Base-by-base conservation (phyloP, 257 asterid species). In the Paraleonurus japonicus region DNA sequence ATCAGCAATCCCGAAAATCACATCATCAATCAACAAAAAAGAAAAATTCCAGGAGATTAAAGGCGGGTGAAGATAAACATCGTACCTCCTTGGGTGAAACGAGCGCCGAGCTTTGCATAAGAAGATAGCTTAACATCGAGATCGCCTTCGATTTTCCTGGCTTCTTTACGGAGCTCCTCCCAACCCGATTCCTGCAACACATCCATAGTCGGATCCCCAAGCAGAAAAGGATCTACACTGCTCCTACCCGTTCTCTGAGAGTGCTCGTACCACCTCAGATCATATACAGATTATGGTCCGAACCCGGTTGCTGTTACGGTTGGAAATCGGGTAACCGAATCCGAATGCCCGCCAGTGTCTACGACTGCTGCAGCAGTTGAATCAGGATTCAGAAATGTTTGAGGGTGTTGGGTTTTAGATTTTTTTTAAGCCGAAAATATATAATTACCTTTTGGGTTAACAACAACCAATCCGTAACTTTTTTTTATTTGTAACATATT, bases 91-190 rank as follows among this genome's bases (percentile, higher is more conserved):
- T 89, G 97, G 51, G 89, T 85, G 90, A 94, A 79, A 61, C 96
- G 87, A 68, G 97, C 84, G 51, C 97, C 97, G 73, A 94, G 96
- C 78, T 94, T 94, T 35, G 97, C 98, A 67, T 89, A 95, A 32
- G 99, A 95, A 67, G 98, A 95, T 55, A 95, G 95, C 85, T 95
- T 92, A 22, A 92, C 96, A 77, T 95, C 99, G 80, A 95, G 93
- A 88, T 95, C 99, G 69, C 99, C 92, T 81, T 95, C 99, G 78
- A 92, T 81, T 80, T 92, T 95, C 60, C 98, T 86, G 61, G 97
- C 99, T 65, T 92, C 99, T 80, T 82, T 88, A 41, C 98, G 90
- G 81, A 95, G 92, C 84, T 95, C 98, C 81, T 95, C 96, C 99
- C 99, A 95, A 20, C 99, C 99, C 61, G 89, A 84, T 77, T 95